phyloP scores from a whole-genome alignment of 495 filamentous ascomycete genomes.

The Neurospora sp. region DNA sequence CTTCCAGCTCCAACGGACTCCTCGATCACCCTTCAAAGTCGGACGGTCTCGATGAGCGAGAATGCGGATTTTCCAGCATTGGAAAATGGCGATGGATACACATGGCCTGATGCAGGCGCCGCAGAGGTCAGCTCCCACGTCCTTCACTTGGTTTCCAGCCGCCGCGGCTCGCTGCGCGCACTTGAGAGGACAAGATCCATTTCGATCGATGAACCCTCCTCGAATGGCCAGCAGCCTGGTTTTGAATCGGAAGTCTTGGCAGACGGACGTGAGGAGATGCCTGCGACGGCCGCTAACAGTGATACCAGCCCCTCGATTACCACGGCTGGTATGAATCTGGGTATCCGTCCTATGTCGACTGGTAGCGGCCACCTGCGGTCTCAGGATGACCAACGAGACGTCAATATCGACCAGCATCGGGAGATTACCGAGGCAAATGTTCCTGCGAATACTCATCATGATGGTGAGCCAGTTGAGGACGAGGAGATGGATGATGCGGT shows the following conservation, averaged over 20 bases:
- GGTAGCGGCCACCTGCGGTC: background rate
- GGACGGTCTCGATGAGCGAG: background rate
- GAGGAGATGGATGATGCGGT: background rate
- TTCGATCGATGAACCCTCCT: background rate
- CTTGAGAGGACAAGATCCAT: background rate
- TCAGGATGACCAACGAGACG: background rate
- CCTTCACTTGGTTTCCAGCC: background rate
- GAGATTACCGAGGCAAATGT: background rate
- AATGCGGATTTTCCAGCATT: background rate
- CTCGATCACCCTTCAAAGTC: background rate
- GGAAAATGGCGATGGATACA: background rate
- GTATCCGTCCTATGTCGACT: background rate
- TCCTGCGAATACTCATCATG: background rate
- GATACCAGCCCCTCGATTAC: background rate
- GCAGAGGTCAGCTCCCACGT: background rate
- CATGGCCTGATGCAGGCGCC: background rate
- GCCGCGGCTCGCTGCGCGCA: background rate
- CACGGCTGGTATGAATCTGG: background rate
- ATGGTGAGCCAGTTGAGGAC: background rate
- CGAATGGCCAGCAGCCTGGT: background rate
- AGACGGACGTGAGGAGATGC: background rate
- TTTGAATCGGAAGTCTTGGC: background rate
- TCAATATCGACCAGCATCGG: background rate
- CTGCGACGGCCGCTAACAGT: background rate
- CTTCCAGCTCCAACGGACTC: background rate